A percentile compares a stretch with the other conserved stretches of the same genome.
phyloP scores from a whole-genome alignment of 306 rosid genomes.

The Ochetophila trinervis region DNA sequence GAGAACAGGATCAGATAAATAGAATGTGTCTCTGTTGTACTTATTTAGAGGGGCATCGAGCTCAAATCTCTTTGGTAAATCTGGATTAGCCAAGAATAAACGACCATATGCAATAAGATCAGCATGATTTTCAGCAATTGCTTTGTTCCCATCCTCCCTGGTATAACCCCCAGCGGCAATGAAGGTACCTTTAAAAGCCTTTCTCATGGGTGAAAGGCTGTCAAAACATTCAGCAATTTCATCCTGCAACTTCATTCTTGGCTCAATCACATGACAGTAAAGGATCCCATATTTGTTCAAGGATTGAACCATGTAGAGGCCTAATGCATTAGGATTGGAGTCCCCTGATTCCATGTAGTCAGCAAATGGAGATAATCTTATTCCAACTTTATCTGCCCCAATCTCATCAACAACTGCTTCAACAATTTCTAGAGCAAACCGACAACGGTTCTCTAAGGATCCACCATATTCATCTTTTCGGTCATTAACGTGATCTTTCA shows the following conservation, averaged over 20 bases:
- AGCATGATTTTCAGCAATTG: slow-evolving; percentile 37
- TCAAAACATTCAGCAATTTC: slow-evolving; percentile 27
- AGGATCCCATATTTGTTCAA: slow-evolving; percentile 43
- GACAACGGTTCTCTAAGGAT: slow-evolving; percentile 56
- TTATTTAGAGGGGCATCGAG: slow-evolving; percentile 57
- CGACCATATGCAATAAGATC: slow-evolving; percentile 45
- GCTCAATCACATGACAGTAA: slow-evolving; percentile 71
- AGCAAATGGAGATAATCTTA: slow-evolving; percentile 61
- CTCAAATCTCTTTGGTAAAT: slow-evolving; percentile 62
- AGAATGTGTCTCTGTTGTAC: slow-evolving; percentile 48
- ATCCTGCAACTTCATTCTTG: slow-evolving; percentile 35
- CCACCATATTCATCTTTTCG: slow-evolving; percentile 72
- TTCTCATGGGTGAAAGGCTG: slow-evolving; percentile 48
- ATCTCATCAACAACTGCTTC: slow-evolving; percentile 50
- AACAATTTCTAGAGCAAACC: slow-evolving; percentile 53
- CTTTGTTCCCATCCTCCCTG: slow-evolving; percentile 45
- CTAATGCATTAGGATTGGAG: slow-evolving; percentile 51
- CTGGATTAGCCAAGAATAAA: slow-evolving; percentile 60
- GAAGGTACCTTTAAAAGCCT: slow-evolving; percentile 59
- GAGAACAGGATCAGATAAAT: slow-evolving; percentile 38
- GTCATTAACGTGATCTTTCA: slow-evolving; percentile 59
- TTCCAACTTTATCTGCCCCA: slow-evolving; percentile 60
- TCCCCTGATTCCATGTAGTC: slow-evolving; percentile 39
- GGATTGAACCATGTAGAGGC: slow-evolving; percentile 42
- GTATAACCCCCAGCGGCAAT: slow-evolving; percentile 53